Percentiles rank a stretch among this genome's conserved stretches.
Conservation (phyloP, 129 eudicot species). For the Daucus carota region DNA sequence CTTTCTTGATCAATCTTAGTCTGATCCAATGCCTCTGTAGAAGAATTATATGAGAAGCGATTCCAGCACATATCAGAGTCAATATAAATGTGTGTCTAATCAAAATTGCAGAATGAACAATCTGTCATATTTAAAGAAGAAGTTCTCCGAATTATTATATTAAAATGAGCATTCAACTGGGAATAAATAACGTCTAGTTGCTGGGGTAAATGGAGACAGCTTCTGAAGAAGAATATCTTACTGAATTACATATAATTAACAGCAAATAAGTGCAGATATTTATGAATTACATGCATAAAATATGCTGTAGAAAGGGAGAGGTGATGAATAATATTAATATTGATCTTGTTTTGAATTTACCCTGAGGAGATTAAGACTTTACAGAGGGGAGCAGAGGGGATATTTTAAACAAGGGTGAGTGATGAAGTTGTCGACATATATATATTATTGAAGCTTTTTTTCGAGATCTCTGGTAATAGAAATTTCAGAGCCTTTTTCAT, state of each 20-base stretch:
- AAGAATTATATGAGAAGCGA: background rate
- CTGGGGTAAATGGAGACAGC: conserved; percentile 71
- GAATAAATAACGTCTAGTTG: conserved; percentile 38
- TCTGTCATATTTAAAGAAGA: background rate
- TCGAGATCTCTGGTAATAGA: conserved; percentile 6
- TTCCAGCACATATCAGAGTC: conserved; percentile 10
- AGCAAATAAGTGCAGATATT: background rate
- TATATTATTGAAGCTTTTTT: conserved; percentile 15
- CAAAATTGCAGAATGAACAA: background rate
- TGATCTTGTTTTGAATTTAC: background rate
- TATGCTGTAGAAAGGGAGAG: conserved; percentile 13
- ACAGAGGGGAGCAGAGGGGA: conserved; percentile 36
- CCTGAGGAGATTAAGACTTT: conserved; percentile 33
- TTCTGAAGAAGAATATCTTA: conserved; percentile 24
- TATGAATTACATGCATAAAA: background rate
- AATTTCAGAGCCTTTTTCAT: conserved; percentile 5
- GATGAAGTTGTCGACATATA: background rate
- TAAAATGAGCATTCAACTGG: conserved; percentile 15
- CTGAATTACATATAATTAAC: conserved; percentile 9
- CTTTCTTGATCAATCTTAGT: background rate
- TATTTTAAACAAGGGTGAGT: background rate
- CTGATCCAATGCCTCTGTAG: background rate
- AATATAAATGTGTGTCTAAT: conserved; percentile 1
- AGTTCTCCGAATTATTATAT: conserved; percentile 1
- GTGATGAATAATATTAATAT: background rate